Evolutionary conservation across 345 rosid genomes (phyloP).

Genomic region (Eucalyptus decipiens): DNA sequence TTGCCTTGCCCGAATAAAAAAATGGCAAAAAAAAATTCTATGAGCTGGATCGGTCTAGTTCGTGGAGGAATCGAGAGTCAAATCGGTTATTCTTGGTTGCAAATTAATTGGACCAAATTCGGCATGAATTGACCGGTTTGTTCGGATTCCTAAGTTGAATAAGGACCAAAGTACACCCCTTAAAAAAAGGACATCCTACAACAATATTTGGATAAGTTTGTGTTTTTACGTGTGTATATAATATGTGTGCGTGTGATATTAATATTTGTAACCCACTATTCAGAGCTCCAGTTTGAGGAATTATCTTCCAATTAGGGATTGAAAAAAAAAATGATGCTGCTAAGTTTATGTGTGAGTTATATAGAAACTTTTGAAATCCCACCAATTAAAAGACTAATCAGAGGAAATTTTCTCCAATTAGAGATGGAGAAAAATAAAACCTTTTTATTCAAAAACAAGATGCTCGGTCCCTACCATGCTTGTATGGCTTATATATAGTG

Average conservation of each 20-base stretch:
- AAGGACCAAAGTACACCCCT: too few species aligned
- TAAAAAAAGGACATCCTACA: neutral
- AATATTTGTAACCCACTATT: neutral
- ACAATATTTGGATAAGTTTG: neutral
- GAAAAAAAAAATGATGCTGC: too few species aligned
- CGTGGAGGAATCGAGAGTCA: neutral
- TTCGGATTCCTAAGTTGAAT: accelerated
- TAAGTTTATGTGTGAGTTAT: too few species aligned
- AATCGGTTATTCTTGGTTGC: accelerated
- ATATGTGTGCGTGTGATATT: neutral
- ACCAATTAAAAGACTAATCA: too few species aligned
- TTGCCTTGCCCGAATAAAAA: neutral
- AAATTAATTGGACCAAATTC: too few species aligned
- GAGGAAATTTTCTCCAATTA: too few species aligned
- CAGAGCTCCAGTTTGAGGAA: neutral
- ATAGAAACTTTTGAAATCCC: too few species aligned
- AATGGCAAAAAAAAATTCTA: too few species aligned
- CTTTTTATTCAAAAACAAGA: too few species aligned
- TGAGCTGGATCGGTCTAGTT: too few species aligned
- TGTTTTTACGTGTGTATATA: too few species aligned
- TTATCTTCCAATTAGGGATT: neutral
- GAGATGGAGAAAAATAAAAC: too few species aligned
- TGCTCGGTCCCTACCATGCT: neutral
- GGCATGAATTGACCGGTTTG: accelerated
- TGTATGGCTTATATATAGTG: neutral